phyloP scores from a whole-genome alignment of 768 basidiomycete species.

The Phaeotremella fagi region DNA sequence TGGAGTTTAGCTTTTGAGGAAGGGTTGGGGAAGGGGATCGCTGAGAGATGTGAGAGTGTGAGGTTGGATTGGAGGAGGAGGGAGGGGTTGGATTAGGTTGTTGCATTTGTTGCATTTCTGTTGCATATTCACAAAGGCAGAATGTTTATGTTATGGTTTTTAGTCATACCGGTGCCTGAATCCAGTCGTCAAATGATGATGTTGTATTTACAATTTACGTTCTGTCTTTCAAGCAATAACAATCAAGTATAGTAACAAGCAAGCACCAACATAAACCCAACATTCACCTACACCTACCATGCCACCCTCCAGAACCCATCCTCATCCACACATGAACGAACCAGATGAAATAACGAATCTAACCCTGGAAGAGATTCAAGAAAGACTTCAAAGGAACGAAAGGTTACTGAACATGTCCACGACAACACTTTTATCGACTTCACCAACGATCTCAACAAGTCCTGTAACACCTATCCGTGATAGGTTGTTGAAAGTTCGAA shows the following conservation, averaged over 20 bases:
- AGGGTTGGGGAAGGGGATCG: constrained; percentile 16
- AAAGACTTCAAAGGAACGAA: constrained; percentile 29
- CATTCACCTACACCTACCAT: not conserved
- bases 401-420: constrained; percentile 13
- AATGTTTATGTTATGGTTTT: too few species aligned
- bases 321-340: not conserved
- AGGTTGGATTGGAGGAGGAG: constrained; percentile 24
- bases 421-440: constrained; percentile 1
- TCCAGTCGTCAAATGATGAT: too few species aligned
- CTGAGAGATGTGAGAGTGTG: constrained; percentile 22
- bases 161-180: too few species aligned
- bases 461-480: constrained; percentile 16
- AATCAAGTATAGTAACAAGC: too few species aligned
- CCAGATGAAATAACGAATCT: constrained; percentile 28
- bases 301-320: not conserved
- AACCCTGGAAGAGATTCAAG: constrained; percentile 24
- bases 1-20: constrained; percentile 11
- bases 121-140: too few species aligned
- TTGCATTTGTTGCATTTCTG: not conserved
- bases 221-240: too few species aligned
- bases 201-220: too few species aligned
- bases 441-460: not conserved
- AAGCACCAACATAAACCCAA: too few species aligned
- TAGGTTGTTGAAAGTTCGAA: constrained; percentile 22
- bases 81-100: constrained; percentile 19